A percentile compares a stretch with the other conserved stretches of the same genome.
Evolutionary conservation across 1,139 yeast genomes (phyloP).

Genomic region (Blastobotrys petasosporus): DNA sequence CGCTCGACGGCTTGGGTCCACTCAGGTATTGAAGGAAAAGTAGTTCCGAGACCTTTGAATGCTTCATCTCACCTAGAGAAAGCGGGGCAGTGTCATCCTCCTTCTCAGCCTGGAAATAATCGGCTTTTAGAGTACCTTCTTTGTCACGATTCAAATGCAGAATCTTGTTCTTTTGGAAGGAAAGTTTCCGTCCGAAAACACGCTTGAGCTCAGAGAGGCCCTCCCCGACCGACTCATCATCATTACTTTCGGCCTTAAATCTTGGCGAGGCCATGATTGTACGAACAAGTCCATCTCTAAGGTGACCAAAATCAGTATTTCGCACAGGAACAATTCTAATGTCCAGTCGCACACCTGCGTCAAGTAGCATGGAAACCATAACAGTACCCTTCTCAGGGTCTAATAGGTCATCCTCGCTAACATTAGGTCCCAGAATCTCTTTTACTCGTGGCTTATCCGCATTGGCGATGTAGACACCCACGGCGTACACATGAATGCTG

Average conservation of each 20-base stretch:
- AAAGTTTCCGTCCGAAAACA: slow-evolving; percentile 35
- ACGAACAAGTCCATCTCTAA: slow-evolving; percentile 83
- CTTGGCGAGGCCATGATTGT: slow-evolving; percentile 56
- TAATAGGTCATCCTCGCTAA: slow-evolving; percentile 37
- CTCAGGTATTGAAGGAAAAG: slow-evolving; percentile 57
- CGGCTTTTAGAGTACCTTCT: slow-evolving; percentile 43
- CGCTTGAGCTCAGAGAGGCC: slow-evolving; percentile 35
- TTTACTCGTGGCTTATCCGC: slow-evolving; percentile 48
- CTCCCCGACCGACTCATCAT: slow-evolving; percentile 27
- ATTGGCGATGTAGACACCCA: slow-evolving; percentile 69
- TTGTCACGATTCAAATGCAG: slow-evolving; percentile 45
- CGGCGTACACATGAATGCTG: slow-evolving; percentile 77
- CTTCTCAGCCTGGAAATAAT: slow-evolving; percentile 36
- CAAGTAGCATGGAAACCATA: slow-evolving; percentile 51
- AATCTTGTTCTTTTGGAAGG: slow-evolving; percentile 53
- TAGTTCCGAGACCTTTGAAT: slow-evolving; percentile 45
- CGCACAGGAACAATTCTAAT: slow-evolving; percentile 80
- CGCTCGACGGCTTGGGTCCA: slow-evolving; percentile 55
- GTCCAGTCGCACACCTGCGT: slow-evolving; percentile 54
- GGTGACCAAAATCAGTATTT: slow-evolving; percentile 82
- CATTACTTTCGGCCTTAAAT: slow-evolving; percentile 27
- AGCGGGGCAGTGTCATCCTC: slow-evolving; percentile 34
- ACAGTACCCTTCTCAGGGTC: slow-evolving; percentile 51
- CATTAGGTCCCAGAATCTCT: slow-evolving; percentile 38
- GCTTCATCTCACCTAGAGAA: slow-evolving; percentile 32